These are phyloP conservation scores for Nidula microcarpa DNA, from an alignment of 768 basidiomycete genomes.

Conservation along the genomic window DNA sequence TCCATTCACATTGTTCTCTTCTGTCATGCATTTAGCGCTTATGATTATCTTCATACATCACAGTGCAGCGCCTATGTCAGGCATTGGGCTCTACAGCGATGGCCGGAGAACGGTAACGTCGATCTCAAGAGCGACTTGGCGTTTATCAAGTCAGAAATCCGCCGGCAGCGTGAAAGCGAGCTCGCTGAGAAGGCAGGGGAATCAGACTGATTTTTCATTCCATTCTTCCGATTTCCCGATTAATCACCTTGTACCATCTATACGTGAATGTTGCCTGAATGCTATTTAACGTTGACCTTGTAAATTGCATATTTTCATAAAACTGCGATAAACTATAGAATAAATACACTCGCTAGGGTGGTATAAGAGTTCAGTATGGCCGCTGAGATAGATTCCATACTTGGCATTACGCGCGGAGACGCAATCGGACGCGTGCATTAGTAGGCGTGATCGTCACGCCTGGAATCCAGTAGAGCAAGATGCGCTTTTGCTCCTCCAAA, in stretches of 20 bases:
- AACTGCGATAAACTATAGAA: too few relatives aligned
- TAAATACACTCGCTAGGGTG: too few relatives aligned
- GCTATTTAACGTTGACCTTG: too few relatives aligned
- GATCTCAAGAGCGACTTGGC: slow-evolving; percentile 31
- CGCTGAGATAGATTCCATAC: too few relatives aligned
- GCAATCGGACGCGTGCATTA: slow-evolving; percentile 16
- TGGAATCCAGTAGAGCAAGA: slow-evolving; percentile 31
- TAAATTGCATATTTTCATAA: too few relatives aligned
- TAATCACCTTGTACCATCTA: too few relatives aligned
- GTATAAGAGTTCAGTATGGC: too few relatives aligned
- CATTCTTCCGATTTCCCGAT: too few relatives aligned
- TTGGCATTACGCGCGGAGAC: not conserved
- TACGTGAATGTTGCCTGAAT: too few relatives aligned
- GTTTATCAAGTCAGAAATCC: not conserved
- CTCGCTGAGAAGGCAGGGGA: not conserved
- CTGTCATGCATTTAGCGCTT: not conserved
- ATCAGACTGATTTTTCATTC: too few relatives aligned
- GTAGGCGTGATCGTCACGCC: slow-evolving; percentile 30
- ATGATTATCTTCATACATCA: not conserved
- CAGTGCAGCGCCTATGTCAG: slow-evolving; percentile 77
- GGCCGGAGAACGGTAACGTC: slow-evolving; percentile 58
- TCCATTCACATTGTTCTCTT: not conserved
- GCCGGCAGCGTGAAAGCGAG: not conserved
- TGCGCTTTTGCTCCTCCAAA: slow-evolving; percentile 25
- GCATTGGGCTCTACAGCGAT: slow-evolving; percentile 74